phyloP scores from a whole-genome alignment of 805 yeast species.

The Hanseniaspora taiwanica region DNA sequence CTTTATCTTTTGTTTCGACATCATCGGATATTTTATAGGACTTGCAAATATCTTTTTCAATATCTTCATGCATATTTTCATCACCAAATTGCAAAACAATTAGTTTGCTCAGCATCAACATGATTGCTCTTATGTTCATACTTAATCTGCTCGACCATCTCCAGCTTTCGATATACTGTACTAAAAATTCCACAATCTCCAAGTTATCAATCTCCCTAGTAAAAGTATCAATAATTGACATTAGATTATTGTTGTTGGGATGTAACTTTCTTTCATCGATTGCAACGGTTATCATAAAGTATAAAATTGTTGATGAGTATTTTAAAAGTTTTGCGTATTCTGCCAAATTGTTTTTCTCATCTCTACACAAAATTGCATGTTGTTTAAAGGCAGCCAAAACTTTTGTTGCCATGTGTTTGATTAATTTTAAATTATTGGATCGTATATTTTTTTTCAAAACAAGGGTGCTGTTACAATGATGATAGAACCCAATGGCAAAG shows the following conservation, averaged over 20 bases:
- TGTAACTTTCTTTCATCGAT: not conserved
- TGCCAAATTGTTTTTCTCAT: not conserved
- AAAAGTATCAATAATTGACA: conserved; percentile 3
- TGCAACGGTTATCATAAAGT: conserved; percentile 1
- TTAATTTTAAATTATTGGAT: not conserved
- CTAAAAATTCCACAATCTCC: conserved; percentile 31
- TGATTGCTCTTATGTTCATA: conserved; percentile 43
- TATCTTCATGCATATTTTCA: conserved; percentile 23
- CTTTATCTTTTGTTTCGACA: too few relatives aligned
- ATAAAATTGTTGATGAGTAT: conserved; percentile 9
- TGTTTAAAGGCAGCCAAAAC: conserved; percentile 1
- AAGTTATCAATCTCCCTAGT: conserved; percentile 15
- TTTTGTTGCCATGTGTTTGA: not conserved
- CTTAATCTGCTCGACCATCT: conserved; percentile 37
- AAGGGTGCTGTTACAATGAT: not conserved
- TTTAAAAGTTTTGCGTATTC: conserved; percentile 3
- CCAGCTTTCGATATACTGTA: conserved; percentile 50
- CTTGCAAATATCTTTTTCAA: conserved; percentile 34
- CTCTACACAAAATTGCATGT: conserved; percentile 2
- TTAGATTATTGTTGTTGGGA: not conserved
- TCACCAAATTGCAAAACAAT: conserved; percentile 54
- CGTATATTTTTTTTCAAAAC: not conserved
- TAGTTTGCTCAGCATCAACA: conserved; percentile 40
- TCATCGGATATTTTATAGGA: conserved; percentile 29
- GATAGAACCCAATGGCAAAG: conserved; percentile 3